A percentile compares a stretch with the other conserved stretches of the same genome.
Evolutionary conservation across 176 grass and related monocot genomes (phyloP).

Genomic region (Carex littledalei): DNA sequence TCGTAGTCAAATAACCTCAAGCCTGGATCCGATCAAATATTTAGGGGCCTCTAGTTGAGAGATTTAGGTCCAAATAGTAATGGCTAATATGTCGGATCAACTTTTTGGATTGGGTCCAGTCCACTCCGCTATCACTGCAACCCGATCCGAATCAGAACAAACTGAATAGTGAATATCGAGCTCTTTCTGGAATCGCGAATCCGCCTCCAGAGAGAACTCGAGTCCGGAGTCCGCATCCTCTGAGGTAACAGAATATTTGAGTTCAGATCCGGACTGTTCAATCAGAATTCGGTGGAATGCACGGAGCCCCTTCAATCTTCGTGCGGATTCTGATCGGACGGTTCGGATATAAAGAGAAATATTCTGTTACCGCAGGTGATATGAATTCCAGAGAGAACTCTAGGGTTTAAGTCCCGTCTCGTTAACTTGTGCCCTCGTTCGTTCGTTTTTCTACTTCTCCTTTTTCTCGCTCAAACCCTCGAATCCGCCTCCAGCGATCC

Average conservation of each 20-base stretch:
- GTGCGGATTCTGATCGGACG: no score
- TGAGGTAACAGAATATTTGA: no score
- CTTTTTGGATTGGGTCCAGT: background rate
- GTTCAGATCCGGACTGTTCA: no score
- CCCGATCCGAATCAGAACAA: background rate
- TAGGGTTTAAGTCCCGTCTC: constrained; percentile 24
- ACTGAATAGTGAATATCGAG: background rate
- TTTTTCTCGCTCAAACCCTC: background rate
- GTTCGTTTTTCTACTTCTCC: background rate
- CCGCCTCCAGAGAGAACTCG: constrained; percentile 12
- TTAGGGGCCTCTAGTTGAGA: background rate
- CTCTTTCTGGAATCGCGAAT: constrained; percentile 1
- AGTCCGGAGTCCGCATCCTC: no score
- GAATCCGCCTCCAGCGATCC: background rate
- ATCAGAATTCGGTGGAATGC: no score
- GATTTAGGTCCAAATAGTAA: background rate
- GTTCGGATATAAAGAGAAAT: no score
- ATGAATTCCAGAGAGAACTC: background rate
- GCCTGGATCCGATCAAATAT: background rate
- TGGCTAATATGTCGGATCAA: no score
- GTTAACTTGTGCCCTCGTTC: background rate
- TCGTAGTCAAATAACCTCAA: no score
- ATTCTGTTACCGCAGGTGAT: no score
- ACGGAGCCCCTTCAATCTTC: no score
- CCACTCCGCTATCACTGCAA: background rate